Evolutionary conservation across 2,329 filamentous ascomycete species (phyloP).

Genomic region (Didymella exigua): DNA sequence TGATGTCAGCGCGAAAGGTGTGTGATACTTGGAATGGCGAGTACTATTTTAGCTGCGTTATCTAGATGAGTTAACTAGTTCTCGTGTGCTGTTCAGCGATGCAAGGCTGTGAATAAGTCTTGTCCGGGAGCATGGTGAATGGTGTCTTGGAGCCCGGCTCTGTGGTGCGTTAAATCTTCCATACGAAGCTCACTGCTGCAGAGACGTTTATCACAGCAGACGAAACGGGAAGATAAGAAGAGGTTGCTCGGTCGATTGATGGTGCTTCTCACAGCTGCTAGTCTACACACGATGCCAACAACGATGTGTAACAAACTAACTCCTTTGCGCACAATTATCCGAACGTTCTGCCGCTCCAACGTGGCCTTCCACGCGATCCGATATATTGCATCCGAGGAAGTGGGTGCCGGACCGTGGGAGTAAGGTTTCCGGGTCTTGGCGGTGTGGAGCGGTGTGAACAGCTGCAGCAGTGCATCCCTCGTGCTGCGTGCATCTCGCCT

Average conservation of each 20-base stretch:
- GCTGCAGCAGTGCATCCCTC: not conserved
- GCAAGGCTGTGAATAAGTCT: not conserved
- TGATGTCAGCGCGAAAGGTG: too few species aligned
- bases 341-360: constrained; percentile 2
- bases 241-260: not conserved
- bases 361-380: constrained; percentile 4
- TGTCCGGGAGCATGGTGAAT: not conserved
- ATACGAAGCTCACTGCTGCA: not conserved
- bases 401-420: constrained; percentile 5
- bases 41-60: not conserved
- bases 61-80: not conserved
- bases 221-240: not conserved
- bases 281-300: not conserved
- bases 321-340: not conserved
- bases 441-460: constrained; percentile 16
- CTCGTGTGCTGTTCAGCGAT: not conserved
- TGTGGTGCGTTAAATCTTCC: not conserved
- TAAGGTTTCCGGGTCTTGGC: constrained; percentile 13
- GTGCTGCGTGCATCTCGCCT: not conserved
- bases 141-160: too few species aligned
- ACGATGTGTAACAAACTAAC: not conserved
- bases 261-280: not conserved
- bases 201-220: not conserved
- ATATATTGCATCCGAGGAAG: constrained; percentile 10
- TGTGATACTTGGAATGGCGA: not conserved